Evolutionary conservation across 352 stramenopile species (phyloP).

Genomic region (Globisporangium abappressorium): DNA sequence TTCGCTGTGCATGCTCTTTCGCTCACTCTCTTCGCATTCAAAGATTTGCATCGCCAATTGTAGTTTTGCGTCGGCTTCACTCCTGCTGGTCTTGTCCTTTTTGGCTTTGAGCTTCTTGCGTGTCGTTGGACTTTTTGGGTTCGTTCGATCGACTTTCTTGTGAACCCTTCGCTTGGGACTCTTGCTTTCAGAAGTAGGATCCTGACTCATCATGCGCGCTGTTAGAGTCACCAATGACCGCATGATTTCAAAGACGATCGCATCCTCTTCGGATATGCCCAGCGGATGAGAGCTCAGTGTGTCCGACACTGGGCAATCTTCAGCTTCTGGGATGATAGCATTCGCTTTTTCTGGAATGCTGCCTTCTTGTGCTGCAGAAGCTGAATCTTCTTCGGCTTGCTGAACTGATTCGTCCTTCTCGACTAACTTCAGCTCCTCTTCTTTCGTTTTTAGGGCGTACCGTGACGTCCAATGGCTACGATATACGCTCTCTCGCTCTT

Average conservation of each 20-base stretch:
- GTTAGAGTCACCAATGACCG: constrained; percentile 16
- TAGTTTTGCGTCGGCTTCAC: constrained; percentile 10
- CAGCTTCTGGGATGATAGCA: background rate
- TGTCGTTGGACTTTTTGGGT: background rate
- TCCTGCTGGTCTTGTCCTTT: background rate
- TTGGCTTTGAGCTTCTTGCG: constrained; percentile 17
- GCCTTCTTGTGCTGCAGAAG: background rate
- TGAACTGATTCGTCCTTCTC: constrained; percentile 9
- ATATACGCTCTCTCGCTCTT: constrained; percentile 47
- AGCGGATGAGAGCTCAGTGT: background rate
- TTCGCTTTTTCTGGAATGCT: too few relatives aligned
- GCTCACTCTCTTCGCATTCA: constrained; percentile 43
- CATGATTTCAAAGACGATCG: constrained; percentile 16
- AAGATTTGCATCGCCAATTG: constrained; percentile 31
- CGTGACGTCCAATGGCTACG: constrained; percentile 34
- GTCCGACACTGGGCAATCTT: background rate
- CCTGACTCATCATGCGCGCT: constrained; percentile 14
- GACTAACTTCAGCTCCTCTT: constrained; percentile 39
- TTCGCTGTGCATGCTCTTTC: constrained; percentile 40
- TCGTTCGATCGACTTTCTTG: background rate
- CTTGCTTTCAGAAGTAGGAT: background rate
- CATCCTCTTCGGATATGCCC: constrained; percentile 6
- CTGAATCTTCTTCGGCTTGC: background rate
- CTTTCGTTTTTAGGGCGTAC: constrained; percentile 37
- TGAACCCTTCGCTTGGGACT: constrained; percentile 5